Evolutionary conservation across 164 flowering plant genomes (phyloP).

Genomic region (Warburgia ugandensis): DNA sequence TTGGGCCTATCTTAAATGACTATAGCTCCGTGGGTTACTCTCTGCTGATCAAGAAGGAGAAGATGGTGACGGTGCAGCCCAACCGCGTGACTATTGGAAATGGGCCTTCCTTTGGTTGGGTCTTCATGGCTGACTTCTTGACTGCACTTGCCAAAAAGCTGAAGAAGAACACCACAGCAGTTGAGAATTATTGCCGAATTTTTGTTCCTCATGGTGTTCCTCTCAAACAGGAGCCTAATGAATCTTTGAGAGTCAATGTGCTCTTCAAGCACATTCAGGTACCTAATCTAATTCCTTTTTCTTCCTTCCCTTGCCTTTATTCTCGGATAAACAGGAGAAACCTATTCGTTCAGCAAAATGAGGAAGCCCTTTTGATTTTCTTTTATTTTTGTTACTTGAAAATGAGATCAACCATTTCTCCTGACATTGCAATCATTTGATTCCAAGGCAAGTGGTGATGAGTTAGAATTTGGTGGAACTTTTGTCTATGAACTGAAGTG

Average conservation of each 20-base stretch:
- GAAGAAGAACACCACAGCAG: constrained; percentile 45
- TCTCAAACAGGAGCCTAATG: constrained; percentile 36
- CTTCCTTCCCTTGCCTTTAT: neutral
- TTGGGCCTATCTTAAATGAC: constrained; percentile 86
- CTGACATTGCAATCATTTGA: neutral
- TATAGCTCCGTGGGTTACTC: constrained; percentile 91
- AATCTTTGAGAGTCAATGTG: constrained; percentile 68
- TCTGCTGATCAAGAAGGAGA: constrained; percentile 76
- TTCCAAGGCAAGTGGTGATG: neutral
- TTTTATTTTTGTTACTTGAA: no score
- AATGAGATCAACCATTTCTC: no score
- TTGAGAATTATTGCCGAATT: constrained; percentile 66
- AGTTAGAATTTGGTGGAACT: neutral
- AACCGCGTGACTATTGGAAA: constrained; percentile 64
- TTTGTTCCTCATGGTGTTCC: constrained; percentile 65
- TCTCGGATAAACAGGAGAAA: neutral
- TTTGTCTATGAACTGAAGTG: neutral
- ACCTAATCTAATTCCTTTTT: neutral
- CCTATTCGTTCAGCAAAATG: no score
- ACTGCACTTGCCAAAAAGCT: constrained; percentile 49
- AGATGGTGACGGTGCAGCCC: constrained; percentile 71
- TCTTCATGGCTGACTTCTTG: constrained; percentile 73
- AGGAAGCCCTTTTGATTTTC: no score
- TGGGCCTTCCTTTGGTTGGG: constrained; percentile 74
- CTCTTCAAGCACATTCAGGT: constrained; percentile 59